A percentile compares a stretch with the other conserved stretches of the same genome.
Evolutionary conservation across 805 yeast species (phyloP).

Genomic region (Zygotorulaspora florentina): DNA sequence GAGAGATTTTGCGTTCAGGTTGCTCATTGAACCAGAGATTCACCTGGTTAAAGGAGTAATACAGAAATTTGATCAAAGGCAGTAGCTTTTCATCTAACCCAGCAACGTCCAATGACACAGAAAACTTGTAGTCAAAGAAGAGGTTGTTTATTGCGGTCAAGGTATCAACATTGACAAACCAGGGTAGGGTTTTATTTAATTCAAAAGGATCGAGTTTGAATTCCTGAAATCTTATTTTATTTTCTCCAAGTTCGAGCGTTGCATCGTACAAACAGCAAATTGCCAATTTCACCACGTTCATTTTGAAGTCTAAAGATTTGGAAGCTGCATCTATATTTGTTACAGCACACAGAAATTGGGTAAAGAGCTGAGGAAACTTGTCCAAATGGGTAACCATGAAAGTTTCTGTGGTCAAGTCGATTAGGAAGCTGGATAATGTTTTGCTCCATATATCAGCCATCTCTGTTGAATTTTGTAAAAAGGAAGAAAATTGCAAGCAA

Average conservation of each 20-base stretch:
- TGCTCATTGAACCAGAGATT: constrained; percentile 34
- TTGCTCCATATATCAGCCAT: constrained; percentile 14
- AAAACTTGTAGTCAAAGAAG: constrained; percentile 34
- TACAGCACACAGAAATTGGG: constrained; percentile 23
- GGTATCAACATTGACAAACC: constrained; percentile 46
- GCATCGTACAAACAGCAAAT: constrained; percentile 28
- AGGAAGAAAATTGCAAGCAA: constrained; percentile 43
- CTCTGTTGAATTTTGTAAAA: constrained; percentile 7
- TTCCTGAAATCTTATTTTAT: constrained; percentile 30
- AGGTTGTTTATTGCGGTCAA: constrained; percentile 40
- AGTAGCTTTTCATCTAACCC: constrained; percentile 25
- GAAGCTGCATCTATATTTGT: constrained; percentile 4
- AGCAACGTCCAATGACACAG: constrained; percentile 10
- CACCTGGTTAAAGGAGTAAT: constrained; percentile 38
- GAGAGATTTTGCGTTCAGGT: constrained; percentile 14
- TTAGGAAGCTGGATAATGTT: constrained; percentile 7
- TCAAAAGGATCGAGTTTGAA: constrained; percentile 35
- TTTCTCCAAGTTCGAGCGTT: constrained; percentile 41
- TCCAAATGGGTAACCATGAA: constrained; percentile 28
- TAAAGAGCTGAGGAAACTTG: constrained; percentile 26
- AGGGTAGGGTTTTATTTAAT: constrained; percentile 35
- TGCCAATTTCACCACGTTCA: constrained; percentile 22
- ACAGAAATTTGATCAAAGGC: constrained; percentile 41
- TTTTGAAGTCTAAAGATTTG: constrained; percentile 18
- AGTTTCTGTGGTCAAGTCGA: constrained; percentile 15